Base-by-base conservation (phyloP, 352 stramenopile species). In the Phytophthora tubulina region DNA sequence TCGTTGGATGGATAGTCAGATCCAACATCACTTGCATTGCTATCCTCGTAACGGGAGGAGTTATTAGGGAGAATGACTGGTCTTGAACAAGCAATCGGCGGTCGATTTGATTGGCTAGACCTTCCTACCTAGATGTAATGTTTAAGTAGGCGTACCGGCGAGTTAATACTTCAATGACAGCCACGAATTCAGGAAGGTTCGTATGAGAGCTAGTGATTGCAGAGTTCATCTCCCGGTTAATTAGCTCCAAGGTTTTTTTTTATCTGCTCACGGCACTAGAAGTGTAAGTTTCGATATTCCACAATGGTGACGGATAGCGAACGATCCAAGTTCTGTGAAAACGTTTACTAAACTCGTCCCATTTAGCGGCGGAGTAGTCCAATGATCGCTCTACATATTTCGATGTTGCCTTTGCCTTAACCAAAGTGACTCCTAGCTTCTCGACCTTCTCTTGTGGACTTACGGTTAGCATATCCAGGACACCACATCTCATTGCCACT, bases 221-320 rank as follows among this genome's bases (percentile, higher is more conserved):
- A 3, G 39, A 27, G 9, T 76, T 76, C 8, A 73, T 39, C 27
- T 73, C 59, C 0, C 58, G 39, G 44, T 80, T 80, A 13, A 77
- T 75, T 13, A 54, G 46, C 17, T 77, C 60, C 2, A 77, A 39
- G 4, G 63, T n/a, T 32, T 80, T 80, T 55, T 77, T 58, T 0
- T 44, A 64, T 13, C 52, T 13, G 11, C 52, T 44, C 15, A 57
- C 27, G 9, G 21, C 3, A 11, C 1, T 14, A 27, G 14, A 4
- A 13, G 53, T 41, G n/a, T 35, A 49, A 2, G 53, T 44, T 13
- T 70, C 7, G 1, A 59, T 11, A 61, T 64, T 63, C 53, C 53
- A 64, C 5, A 70, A 17, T 15, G 4, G 6, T 5, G 53, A 45
- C 3, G 21, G 63, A 32, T 45, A 63, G 13, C 31, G 33, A 4